Conservation (phyloP, 768 basidiomycete genomes). For the Leccinum boreale region DNA sequence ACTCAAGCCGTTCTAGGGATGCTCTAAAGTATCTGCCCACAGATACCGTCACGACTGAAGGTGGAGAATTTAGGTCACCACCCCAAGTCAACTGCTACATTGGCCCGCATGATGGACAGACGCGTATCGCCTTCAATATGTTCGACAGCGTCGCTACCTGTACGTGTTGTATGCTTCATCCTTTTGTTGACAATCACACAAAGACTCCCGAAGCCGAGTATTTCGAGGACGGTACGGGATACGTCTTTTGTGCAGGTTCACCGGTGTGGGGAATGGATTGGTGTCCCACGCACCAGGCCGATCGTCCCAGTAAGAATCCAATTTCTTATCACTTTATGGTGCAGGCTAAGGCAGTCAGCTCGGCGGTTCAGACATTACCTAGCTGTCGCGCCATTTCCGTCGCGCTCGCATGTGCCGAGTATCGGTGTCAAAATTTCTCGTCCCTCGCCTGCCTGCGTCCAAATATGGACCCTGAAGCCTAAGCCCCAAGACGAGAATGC, state of each 20-base stretch:
- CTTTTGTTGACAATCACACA: background rate
- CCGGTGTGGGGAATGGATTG: slow-evolving; percentile 92
- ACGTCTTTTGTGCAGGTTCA: slow-evolving; percentile 83
- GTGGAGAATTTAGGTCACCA: slow-evolving; percentile 48
- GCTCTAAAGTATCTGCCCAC: slow-evolving; percentile 59
- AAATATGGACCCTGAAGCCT: slow-evolving; percentile 72
- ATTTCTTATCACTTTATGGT: background rate
- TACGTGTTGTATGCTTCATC: slow-evolving; percentile 42
- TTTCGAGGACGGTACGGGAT: slow-evolving; percentile 54
- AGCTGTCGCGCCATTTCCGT: slow-evolving; percentile 75
- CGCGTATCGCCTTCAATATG: slow-evolving; percentile 44
- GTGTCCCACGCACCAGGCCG: slow-evolving; percentile 75
- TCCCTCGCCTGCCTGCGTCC: slow-evolving; percentile 67
- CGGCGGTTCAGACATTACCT: slow-evolving; percentile 71
- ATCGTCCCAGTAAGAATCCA: slow-evolving; percentile 45
- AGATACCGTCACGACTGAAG: slow-evolving; percentile 46
- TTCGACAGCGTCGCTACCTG: slow-evolving; percentile 59
- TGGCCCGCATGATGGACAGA: slow-evolving; percentile 60
- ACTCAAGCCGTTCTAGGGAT: slow-evolving; percentile 39
- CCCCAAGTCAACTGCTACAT: slow-evolving; percentile 59
- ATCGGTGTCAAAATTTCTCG: slow-evolving; percentile 58
- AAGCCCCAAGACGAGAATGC: slow-evolving; percentile 4
- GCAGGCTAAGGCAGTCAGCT: slow-evolving; percentile 33
- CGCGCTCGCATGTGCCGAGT: slow-evolving; percentile 57
- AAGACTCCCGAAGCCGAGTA: slow-evolving; percentile 48